Conservation (phyloP, 768 basidiomycete species). For the Pleurotus pulmonarius region DNA sequence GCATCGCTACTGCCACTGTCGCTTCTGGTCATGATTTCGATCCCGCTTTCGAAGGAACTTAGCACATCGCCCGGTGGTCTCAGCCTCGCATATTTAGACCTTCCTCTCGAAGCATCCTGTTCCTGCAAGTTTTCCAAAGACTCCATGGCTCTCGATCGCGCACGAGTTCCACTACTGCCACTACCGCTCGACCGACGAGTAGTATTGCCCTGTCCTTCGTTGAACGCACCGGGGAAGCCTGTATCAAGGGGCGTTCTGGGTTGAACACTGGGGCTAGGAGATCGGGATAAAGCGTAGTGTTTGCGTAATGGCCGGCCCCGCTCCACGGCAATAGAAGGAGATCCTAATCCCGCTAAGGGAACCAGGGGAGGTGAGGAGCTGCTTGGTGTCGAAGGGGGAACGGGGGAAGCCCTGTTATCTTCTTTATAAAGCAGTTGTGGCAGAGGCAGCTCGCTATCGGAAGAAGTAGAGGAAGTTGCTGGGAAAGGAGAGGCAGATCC, state of each 20-base stretch:
- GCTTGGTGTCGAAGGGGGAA: neutral
- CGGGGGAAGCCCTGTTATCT: neutral
- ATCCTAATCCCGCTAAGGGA: too few species aligned
- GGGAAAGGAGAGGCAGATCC: neutral
- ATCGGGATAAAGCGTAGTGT: conserved; percentile 30
- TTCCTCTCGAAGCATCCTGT: neutral
- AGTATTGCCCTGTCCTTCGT: neutral
- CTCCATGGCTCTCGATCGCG: neutral
- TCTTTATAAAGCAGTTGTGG: neutral
- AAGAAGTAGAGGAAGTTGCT: neutral
- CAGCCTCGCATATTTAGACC: neutral
- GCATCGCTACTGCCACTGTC: conserved; percentile 2
- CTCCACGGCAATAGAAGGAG: neutral
- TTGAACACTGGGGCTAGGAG: conserved; percentile 43
- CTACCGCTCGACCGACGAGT: conserved; percentile 12
- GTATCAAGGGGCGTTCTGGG: conserved; percentile 42
- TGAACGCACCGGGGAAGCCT: neutral
- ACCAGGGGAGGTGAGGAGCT: neutral
- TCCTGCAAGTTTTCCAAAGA: neutral
- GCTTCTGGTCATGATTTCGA: conserved; percentile 2
- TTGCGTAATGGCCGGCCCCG: conserved; percentile 5
- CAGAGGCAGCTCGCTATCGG: neutral
- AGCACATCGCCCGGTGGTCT: neutral
- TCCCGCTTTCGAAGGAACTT: neutral
- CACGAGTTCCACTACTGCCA: conserved; percentile 21